Percentiles rank a stretch among this genome's conserved stretches.
Conservation (phyloP, 192 early-diverging fungal species). For the Neocallimastix lanati region DNA sequence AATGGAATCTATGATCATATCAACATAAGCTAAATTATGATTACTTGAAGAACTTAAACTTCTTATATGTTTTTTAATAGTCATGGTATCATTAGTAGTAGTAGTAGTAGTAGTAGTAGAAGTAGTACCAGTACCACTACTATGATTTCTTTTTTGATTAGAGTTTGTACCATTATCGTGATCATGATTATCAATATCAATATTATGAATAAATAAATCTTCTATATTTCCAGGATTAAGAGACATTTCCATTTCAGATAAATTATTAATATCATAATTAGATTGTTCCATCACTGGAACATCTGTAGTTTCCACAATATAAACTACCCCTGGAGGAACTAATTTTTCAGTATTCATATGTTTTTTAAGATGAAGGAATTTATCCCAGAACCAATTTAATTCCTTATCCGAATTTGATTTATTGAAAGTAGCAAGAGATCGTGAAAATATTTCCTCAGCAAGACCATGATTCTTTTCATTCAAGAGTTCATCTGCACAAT, state of each 20-base stretch:
- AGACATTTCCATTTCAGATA: background rate
- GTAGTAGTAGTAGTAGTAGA: too few species aligned
- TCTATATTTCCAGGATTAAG: too few species aligned
- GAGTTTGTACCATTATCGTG: too few species aligned
- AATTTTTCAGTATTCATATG: background rate
- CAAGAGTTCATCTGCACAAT: background rate
- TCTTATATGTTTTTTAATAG: too few species aligned
- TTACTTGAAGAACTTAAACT: background rate
- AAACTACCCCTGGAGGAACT: background rate
- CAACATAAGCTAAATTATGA: background rate
- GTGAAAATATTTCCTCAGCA: background rate
- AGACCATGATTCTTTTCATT: background rate
- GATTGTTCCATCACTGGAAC: background rate
- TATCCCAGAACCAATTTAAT: background rate
- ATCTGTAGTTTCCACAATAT: background rate
- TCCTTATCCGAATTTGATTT: background rate
- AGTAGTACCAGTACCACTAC: too few species aligned
- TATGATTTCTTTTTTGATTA: background rate
- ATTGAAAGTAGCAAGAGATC: background rate
- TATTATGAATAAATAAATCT: too few species aligned
- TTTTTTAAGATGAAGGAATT: background rate
- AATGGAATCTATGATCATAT: background rate
- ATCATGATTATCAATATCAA: too few species aligned
- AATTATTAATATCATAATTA: background rate
- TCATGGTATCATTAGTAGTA: too few species aligned